Evolutionary conservation across 257 asterid species (phyloP).

Genomic region (Penstemon eatonii): DNA sequence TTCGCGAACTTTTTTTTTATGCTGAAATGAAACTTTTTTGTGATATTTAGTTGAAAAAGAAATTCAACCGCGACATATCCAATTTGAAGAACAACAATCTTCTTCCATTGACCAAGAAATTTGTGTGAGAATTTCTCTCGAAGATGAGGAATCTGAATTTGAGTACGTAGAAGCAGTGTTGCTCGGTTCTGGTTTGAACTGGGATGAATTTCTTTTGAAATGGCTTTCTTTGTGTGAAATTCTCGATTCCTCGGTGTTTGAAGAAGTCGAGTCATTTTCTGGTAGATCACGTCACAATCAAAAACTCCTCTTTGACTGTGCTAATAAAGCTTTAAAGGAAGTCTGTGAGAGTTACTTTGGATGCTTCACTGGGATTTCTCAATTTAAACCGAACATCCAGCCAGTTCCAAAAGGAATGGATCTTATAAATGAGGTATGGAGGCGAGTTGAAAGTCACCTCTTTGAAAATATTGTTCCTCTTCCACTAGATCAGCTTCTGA

Average conservation of each 20-base stretch:
- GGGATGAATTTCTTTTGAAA: slow-evolving; percentile 78
- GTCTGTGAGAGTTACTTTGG: slow-evolving; percentile 64
- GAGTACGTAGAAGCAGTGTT: slow-evolving; percentile 96
- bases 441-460: slow-evolving; percentile 56
- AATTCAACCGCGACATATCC: slow-evolving; percentile 68
- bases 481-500: slow-evolving; percentile 70
- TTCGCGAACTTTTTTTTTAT: slow-evolving; percentile 7
- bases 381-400: slow-evolving; percentile 33
- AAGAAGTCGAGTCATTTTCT: slow-evolving; percentile 88
- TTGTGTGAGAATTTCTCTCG: slow-evolving; percentile 55
- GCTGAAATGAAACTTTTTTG: slow-evolving; percentile 27
- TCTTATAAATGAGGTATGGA: slow-evolving; percentile 82
- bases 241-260: slow-evolving; percentile 74
- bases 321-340: slow-evolving; percentile 67
- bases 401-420: slow-evolving; percentile 72
- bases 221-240: slow-evolving; percentile 72
- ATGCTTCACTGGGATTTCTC: slow-evolving; percentile 39
- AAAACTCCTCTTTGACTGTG: slow-evolving; percentile 80
- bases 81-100: slow-evolving; percentile 60
- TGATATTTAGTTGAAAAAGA: slow-evolving; percentile 54
- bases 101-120: slow-evolving; percentile 45
- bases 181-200: slow-evolving; percentile 89
- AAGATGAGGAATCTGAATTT: slow-evolving; percentile 89
- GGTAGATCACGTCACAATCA: slow-evolving; percentile 68
- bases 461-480: slow-evolving; percentile 39